Base-by-base conservation (phyloP, 1,139 yeast genomes). In the Geotrichum europaeum region DNA sequence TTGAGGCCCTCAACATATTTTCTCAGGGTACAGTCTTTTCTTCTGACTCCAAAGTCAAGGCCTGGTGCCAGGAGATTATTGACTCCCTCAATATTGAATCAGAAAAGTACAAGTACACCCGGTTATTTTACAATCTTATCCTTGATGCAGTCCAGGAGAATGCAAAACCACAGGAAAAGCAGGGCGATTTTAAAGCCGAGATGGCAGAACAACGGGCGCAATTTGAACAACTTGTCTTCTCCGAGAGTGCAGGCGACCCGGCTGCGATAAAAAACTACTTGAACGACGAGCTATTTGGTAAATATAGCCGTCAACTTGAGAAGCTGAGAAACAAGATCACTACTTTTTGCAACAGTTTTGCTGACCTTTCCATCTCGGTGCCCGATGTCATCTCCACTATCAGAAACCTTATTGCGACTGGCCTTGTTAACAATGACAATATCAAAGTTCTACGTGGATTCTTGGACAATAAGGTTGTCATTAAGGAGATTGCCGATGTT, bases 401-500 rank as follows among this genome's bases (percentile, higher is more conserved):
- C 34, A 7, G 25, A 2, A 43, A 49, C n/a, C 34, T 58, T 34
- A 55, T 60, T 3, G 49, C 55, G 18, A 49, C 45, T 36, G 64
- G 62, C 20, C 50, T 53, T 4, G 56, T 64, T 22, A 45, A 61
- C n/a, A 55, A 49, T 34, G 51, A 56, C 4, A 60, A 62, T 40
- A 43, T 47, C 7, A 55, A 57, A 13, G 49, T 60, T 15, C 57
- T 65, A 36, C 58, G 57, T 10, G 62, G 60, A 13, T 58, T 65
- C 28, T 13, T 56, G 20, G 28, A 36, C 24, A 62, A 65, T 53
- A 13, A 55, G 3, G 47, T 47, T 3, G 59, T 64, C 9, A 49
- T 62, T 5, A 43, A 53, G 6, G 67, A 65, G 36, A 59, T 65
- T 12, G 49, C 61, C 7, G 65, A 64, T 43, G 66, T 65, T n/a